Evolutionary conservation across 768 basidiomycete species (phyloP), one percentile per base, ranked within the genome.

Genomic region (Filobasidium wieringae): DNA sequence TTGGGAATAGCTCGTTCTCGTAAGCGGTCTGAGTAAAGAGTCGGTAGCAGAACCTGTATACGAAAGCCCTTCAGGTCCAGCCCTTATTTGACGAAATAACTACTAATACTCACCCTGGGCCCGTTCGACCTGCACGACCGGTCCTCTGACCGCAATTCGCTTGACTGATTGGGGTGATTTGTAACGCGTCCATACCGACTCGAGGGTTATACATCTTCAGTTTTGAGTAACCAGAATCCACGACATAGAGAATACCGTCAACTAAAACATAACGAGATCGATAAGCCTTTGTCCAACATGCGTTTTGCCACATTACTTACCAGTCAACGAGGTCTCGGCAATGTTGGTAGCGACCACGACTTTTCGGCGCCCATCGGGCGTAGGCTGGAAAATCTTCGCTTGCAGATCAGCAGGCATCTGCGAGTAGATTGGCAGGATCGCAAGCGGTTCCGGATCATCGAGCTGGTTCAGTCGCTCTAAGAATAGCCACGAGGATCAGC

Each of bases 381-480:
- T 97, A 7, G 93, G 83, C 58, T 91, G 86, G 66, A 97, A 97
- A 60, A 99, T 99, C 73, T 90, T 93, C 24, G 95, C 93, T 71
- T 99, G 95, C 34, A 99, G 76, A 76, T 97, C 95, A 6, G 95
- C 95, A 9, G 95, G 95, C 95, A 97, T 97, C 71, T 96, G 93
- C 2, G 95, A 97, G 75, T 99, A 97, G 62, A 97, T 99, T 6
- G 95, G 95, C 30, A 99, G 77, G n/a, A 97, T 84, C 0, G 91
- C 84, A 26, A 97, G 76, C 2, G 85, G 82, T 0, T 87, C 77
- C 11, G 90, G 87, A 12, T 97, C 90, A 67, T 93, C 86, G n/a
- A 97, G 78, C 66, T 96, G 91, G 1, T 80, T 79, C 36, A 97
- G 77, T 29, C 95, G 88, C 74, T 99, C 95, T 26, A 39, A 53